Conservation (phyloP, 345 rosid genomes). For the Rhodomyrtus tomentosa region DNA sequence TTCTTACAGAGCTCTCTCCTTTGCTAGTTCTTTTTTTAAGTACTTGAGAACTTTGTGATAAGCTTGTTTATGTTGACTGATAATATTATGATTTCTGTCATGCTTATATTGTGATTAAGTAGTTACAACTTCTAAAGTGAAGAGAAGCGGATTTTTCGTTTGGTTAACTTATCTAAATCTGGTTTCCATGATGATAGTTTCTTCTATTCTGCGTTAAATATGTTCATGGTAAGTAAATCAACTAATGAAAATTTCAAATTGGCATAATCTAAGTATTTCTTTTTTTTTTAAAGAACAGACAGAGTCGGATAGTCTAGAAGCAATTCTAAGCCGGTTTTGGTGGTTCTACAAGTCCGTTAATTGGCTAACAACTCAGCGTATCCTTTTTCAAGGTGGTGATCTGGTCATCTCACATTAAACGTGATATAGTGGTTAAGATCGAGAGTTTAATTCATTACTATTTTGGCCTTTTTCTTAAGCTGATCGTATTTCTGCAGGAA, state of each 20-base stretch:
- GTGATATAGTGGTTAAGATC: background rate
- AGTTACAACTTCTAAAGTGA: background rate
- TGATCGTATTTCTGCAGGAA: background rate
- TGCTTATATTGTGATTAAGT: background rate
- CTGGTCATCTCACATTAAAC: background rate
- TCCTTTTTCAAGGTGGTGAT: background rate
- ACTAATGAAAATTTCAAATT: background rate
- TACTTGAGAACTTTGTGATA: background rate
- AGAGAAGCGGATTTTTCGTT: background rate
- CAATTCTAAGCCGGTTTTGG: background rate
- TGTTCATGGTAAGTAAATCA: background rate
- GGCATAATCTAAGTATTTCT: background rate
- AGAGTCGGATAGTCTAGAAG: background rate
- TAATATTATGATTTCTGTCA: background rate
- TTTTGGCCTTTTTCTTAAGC: background rate
- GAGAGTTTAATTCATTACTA: background rate
- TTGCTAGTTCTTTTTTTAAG: background rate
- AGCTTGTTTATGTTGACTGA: background rate
- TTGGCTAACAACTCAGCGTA: background rate
- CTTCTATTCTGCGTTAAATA: background rate
- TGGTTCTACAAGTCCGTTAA: background rate
- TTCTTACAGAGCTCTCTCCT: background rate
- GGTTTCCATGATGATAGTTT: background rate
- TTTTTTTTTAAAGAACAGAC: background rate
- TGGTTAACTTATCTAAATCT: background rate